Evolutionary conservation across 768 basidiomycete genomes (phyloP).

Genomic region (Phanerochaete carnosa): DNA sequence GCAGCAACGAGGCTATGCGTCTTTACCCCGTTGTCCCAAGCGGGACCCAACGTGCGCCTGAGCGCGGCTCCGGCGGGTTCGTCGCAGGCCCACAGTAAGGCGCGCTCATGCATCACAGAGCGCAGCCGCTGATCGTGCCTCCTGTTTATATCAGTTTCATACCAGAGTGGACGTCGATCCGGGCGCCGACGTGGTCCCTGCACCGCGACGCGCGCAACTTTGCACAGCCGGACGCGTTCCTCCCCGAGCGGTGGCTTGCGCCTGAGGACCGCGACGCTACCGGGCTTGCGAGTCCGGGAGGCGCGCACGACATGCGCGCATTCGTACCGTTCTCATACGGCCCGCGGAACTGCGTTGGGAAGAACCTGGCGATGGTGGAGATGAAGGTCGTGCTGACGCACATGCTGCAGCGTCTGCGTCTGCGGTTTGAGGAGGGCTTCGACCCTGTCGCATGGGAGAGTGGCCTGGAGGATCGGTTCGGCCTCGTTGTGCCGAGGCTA

Average conservation of each 20-base stretch:
- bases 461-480: constrained; percentile 27
- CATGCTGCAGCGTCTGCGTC: constrained; percentile 33
- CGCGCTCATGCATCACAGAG: not conserved
- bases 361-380: constrained; percentile 38
- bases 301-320: constrained; percentile 26
- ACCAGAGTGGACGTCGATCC: constrained; percentile 13
- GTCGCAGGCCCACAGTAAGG: constrained; percentile 9
- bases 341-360: constrained; percentile 49
- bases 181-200: constrained; percentile 36
- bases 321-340: constrained; percentile 46
- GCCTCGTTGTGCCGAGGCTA: too few species aligned
- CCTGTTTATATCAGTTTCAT: constrained; percentile 9
- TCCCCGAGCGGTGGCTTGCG: constrained; percentile 45
- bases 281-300: too few species aligned
- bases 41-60: constrained; percentile 34
- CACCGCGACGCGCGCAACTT: constrained; percentile 46
- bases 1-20: constrained; percentile 43
- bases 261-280: too few species aligned
- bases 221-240: constrained; percentile 34
- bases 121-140: too few species aligned
- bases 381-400: constrained; percentile 28
- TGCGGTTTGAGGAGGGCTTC: constrained; percentile 29
- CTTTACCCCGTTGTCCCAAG: constrained; percentile 41
- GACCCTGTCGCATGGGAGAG: constrained; percentile 25
- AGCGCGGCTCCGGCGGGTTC: constrained; percentile 16